Conservation (phyloP, 2,329 filamentous ascomycete genomes). For the Penicillium sp. region DNA sequence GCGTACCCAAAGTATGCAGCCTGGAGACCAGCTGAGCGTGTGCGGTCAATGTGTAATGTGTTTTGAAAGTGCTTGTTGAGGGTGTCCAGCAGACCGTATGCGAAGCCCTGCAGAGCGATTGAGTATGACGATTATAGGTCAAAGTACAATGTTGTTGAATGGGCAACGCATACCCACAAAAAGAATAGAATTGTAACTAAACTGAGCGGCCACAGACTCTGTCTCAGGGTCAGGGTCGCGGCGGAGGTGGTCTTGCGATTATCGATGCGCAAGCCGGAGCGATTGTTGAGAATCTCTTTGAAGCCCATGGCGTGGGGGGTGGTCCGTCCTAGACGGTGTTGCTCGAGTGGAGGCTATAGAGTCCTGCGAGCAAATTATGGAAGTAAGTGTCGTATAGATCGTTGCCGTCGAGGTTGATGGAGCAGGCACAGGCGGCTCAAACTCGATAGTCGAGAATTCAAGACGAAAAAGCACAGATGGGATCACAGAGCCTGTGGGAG, state of each 20-base stretch:
- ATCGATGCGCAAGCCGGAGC: constrained; percentile 36
- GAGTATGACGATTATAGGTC: background rate
- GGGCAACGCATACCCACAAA: constrained; percentile 48
- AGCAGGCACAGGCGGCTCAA: too few relatives aligned
- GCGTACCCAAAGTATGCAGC: constrained; percentile 65
- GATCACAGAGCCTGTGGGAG: background rate
- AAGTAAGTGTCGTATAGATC: background rate
- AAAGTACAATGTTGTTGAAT: too few relatives aligned
- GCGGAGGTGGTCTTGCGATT: constrained; percentile 43
- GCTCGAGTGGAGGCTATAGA: background rate
- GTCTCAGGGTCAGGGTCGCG: constrained; percentile 45
- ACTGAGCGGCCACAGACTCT: constrained; percentile 47
- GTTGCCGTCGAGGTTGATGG: too few relatives aligned
- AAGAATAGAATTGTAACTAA: constrained; percentile 54
- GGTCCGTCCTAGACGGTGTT: background rate
- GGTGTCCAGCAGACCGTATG: constrained; percentile 53
- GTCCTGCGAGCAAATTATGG: background rate
- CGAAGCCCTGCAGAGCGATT: constrained; percentile 41
- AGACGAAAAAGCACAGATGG: background rate
- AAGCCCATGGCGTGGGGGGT: constrained; percentile 28
- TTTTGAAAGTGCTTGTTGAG: constrained; percentile 61
- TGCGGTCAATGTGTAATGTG: constrained; percentile 56
- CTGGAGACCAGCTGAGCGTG: constrained; percentile 63
- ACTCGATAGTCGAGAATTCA: background rate
- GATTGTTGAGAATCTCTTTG: constrained; percentile 30